phyloP scores from a whole-genome alignment of 129 eudicot genomes.

The Gnaphalium uliginosum region DNA sequence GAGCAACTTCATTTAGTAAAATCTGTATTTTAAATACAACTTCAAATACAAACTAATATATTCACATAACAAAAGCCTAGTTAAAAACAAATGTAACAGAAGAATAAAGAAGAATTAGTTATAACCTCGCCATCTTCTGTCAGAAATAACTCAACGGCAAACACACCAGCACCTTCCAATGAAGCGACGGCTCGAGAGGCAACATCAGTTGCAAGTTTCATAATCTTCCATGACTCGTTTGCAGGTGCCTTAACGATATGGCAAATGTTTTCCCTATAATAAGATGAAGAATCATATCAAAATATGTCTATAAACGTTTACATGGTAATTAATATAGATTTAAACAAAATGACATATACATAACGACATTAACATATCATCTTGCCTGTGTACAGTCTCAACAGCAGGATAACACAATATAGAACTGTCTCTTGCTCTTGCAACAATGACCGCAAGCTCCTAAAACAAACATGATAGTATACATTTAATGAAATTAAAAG shows the following conservation, averaged over 20 bases:
- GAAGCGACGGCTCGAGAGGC: conserved; percentile 81
- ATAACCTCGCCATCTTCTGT: conserved; percentile 82
- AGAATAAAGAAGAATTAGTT: not conserved
- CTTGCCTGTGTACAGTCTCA: conserved; percentile 95
- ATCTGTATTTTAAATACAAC: conserved; percentile 45
- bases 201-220: conserved; percentile 79
- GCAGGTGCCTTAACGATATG: conserved; percentile 97
- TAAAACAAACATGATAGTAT: conserved; percentile 29
- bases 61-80: not conserved
- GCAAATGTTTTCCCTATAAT: conserved; percentile 83
- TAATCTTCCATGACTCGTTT: conserved; percentile 68
- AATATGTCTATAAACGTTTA: not conserved
- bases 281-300: not conserved
- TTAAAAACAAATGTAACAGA: not conserved
- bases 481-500: not conserved
- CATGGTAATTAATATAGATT: not conserved
- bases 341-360: not conserved
- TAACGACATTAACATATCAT: not conserved
- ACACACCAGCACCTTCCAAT: conserved; percentile 96
- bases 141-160: conserved; percentile 89
- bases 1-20: conserved; percentile 95
- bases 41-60: not conserved
- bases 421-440: conserved; percentile 90
- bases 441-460: conserved; percentile 97
- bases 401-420: conserved; percentile 85